Base-by-base conservation (phyloP, 495 filamentous ascomycete species). In the Neurospora sp. region DNA sequence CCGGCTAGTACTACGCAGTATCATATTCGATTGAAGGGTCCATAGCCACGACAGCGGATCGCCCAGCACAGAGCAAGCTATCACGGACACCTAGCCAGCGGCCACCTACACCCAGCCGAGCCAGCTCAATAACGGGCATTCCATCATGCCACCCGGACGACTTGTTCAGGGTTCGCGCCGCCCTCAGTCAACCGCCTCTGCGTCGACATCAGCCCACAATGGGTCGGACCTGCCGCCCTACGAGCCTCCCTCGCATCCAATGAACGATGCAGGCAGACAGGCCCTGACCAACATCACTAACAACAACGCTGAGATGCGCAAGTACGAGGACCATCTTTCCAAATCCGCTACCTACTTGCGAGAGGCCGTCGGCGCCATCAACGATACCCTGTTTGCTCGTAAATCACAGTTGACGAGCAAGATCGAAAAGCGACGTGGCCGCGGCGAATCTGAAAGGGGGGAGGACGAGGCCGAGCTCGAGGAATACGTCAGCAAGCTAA, bases 181-280 rank as follows among this genome's bases (percentile, higher is more conserved):
- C 34, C 72, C 45, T 8, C 48, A 48, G 40, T 13, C 71, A 37
- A 9, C 73, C 0, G 59, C 36, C 3, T 28, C 40, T 11, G 59
- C 59, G 36, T 62, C 62, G 19, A 37, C 21, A 17, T 69, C 75
- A 70, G 70, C 48, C 38, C 48, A 73, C 28, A 72, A 70, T 31
- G 73, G 78, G 37, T 77, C 81, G 15, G 77, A 82, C 0, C 80
- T 91, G 10, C 90, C 90, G 4, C 77, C 83, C 9, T 92, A 93
- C 79, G 84, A 92, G 75, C 77, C 86, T 2, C 89, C 86, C 15
- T 76, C 83, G 21, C 85, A 82, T 39, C 85, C 90, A 13, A 86
- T 88, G 71, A 79, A 79, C 69, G 73, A 77, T 5, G 62, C 72
- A 4, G 77, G 77, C 9, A 82, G 78, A 71, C 76, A 76, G 21